Evolutionary conservation across 495 filamentous ascomycete species (phyloP), one percentile per base, ranked within the genome.

Genomic region (Lichenothelia convexa): DNA sequence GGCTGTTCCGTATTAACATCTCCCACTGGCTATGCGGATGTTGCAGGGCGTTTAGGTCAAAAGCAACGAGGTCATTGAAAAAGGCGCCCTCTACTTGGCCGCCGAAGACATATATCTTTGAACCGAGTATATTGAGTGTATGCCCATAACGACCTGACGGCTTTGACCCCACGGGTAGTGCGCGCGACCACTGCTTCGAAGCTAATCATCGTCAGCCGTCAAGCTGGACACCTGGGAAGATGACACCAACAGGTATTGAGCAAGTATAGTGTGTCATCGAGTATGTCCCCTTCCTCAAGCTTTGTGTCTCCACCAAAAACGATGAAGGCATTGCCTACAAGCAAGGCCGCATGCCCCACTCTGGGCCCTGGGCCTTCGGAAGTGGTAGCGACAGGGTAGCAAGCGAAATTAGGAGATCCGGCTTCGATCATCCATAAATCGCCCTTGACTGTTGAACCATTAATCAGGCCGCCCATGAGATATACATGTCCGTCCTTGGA

Each of bases 221-320:
- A 30, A 45, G 12, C 17, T 1, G n/a, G 13, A 8, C 31, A 3
- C 31, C 31, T 1, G 11, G 1, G 9, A 18, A 15, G 9, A 5
- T 21, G 11, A 41, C 12, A 59, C 85, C 56, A 69, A 95, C 91
- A 93, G 32, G 91, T 99, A 63, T 99, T 99, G 26, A 99, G 62
- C 16, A 99, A 68, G 56, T 99, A 99, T 11, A 99, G 59, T 5
- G 87, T 94, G 57, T 95, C 86, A 47, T 99, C 91, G 35, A 99
- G 54, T 21, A 79, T 63, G 56, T 99, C 91, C 4, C 66, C 69
- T 43, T 94, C 87, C 43, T 95, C 84, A 48, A 91, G 74, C 59
- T 95, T 95, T 18, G 91, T 99, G 54, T 99, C 91, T 47, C 91
- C 91, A 18, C 91, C 91, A 54, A 93, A 99, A 11, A 99, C 89